Evolutionary conservation across 2,329 filamentous ascomycete species (phyloP).

Genomic region (Mollisia scopiformis): DNA sequence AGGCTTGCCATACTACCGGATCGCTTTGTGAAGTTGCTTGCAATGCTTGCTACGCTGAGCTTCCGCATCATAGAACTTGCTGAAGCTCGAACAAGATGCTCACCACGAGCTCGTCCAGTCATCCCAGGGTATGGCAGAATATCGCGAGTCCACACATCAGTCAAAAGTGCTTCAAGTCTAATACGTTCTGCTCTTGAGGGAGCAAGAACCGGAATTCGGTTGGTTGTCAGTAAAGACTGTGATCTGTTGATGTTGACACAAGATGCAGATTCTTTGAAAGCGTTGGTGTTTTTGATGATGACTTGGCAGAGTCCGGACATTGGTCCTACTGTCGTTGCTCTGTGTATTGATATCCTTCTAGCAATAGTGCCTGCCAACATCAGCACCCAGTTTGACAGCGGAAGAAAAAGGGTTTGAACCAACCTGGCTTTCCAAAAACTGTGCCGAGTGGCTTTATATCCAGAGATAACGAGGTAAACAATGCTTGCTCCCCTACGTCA

Average conservation of each 20-base stretch:
- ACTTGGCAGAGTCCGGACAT: constrained; percentile 73
- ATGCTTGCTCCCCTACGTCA: constrained; percentile 47
- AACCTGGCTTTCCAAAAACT: constrained; percentile 74
- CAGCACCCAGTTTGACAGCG: background rate
- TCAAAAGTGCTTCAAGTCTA: constrained; percentile 72
- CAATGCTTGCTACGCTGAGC: constrained; percentile 80
- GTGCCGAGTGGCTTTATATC: constrained; percentile 75
- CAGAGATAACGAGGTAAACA: constrained; percentile 67
- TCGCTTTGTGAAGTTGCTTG: constrained; percentile 74
- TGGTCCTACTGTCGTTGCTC: constrained; percentile 73
- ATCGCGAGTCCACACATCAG: constrained; percentile 84
- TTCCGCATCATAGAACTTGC: constrained; percentile 87
- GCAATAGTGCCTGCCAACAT: constrained; percentile 56
- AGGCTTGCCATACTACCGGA: constrained; percentile 46
- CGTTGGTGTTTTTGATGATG: constrained; percentile 83
- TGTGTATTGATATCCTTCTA: constrained; percentile 76
- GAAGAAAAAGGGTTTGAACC: constrained; percentile 14
- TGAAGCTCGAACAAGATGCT: constrained; percentile 76
- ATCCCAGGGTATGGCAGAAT: constrained; percentile 83
- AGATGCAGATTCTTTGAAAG: constrained; percentile 58
- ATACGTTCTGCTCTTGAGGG: constrained; percentile 77
- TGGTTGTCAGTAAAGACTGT: constrained; percentile 76
- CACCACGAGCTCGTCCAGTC: constrained; percentile 62
- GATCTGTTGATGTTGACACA: constrained; percentile 69
- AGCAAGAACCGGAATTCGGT: constrained; percentile 69